Evolutionary conservation across 192 early-diverging fungal species (phyloP).

Genomic region (Gorgonomyces haynaldii): DNA sequence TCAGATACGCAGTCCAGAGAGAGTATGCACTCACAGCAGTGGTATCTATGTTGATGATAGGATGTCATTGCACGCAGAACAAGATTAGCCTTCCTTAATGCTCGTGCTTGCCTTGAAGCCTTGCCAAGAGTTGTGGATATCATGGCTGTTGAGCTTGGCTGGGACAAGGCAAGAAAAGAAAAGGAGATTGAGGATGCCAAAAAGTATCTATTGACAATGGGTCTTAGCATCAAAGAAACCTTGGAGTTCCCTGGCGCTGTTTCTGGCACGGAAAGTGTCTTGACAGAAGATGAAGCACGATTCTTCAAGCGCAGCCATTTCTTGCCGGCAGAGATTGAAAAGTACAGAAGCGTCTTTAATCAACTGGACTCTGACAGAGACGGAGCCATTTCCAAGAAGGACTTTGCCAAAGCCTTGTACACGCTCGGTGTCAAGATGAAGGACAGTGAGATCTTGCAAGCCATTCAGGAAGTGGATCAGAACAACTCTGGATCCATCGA

Average conservation of each 20-base stretch:
- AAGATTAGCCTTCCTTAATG: slow-evolving; percentile 87
- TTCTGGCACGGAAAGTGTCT: neutral
- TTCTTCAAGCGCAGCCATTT: slow-evolving; percentile 38
- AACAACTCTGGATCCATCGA: slow-evolving; percentile 45
- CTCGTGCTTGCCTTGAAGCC: slow-evolving; percentile 75
- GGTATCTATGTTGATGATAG: no score
- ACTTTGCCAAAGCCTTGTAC: slow-evolving; percentile 39
- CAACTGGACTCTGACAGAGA: slow-evolving; percentile 37
- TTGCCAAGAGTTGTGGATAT: slow-evolving; percentile 82
- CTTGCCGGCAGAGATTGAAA: slow-evolving; percentile 46
- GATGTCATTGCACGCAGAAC: slow-evolving; percentile 88
- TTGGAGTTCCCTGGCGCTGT: slow-evolving; percentile 1
- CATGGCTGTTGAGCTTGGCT: slow-evolving; percentile 79
- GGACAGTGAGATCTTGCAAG: slow-evolving; percentile 31
- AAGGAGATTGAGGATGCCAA: slow-evolving; percentile 59
- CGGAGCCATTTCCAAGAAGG: slow-evolving; percentile 41
- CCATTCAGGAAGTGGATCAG: slow-evolving; percentile 43
- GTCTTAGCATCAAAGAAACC: slow-evolving; percentile 38
- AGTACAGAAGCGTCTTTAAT: slow-evolving; percentile 44
- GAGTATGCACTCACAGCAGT: slow-evolving; percentile 91
- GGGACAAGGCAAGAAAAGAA: slow-evolving; percentile 55
- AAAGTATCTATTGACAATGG: slow-evolving; percentile 82
- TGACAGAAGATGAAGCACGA: slow-evolving; percentile 17
- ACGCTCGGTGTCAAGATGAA: slow-evolving; percentile 41
- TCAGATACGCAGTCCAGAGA: slow-evolving; percentile 78